A percentile compares a stretch with the other conserved stretches of the same genome.
Evolutionary conservation across 495 filamentous ascomycete genomes (phyloP).

Genomic region (Sordaria brevicollis): DNA sequence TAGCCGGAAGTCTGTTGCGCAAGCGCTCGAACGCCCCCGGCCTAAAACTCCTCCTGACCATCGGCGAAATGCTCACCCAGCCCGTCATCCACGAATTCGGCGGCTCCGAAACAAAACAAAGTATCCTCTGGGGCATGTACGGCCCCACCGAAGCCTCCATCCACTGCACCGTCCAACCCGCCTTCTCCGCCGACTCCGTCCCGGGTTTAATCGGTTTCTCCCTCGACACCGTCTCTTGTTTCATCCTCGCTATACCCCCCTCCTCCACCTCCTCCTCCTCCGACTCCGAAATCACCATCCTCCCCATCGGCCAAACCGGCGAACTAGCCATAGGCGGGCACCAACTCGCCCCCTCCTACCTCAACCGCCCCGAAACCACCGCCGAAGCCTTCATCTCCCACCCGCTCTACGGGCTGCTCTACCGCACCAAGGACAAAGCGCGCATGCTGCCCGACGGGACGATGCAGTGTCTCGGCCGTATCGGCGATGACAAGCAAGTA

Average conservation of each 20-base stretch:
- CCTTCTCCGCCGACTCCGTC: slow-evolving; percentile 26
- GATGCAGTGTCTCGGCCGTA: slow-evolving; percentile 74
- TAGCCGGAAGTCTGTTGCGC: slow-evolving; percentile 56
- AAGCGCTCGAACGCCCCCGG: slow-evolving; percentile 49
- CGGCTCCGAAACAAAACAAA: slow-evolving; percentile 21
- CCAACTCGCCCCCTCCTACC: slow-evolving; percentile 70
- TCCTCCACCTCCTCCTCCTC: too few species aligned
- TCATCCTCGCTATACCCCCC: slow-evolving; percentile 45
- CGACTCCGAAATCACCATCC: slow-evolving; percentile 32
- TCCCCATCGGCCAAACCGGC: slow-evolving; percentile 58
- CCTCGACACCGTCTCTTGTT: slow-evolving; percentile 66
- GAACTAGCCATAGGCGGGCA: slow-evolving; percentile 76
- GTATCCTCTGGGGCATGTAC: slow-evolving; percentile 75
- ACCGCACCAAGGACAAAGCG: slow-evolving; percentile 80
- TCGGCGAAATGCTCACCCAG: slow-evolving; percentile 77
- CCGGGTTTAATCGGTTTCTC: slow-evolving; percentile 62
- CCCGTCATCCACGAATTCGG: slow-evolving; percentile 67
- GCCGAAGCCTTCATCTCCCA: slow-evolving; percentile 53
- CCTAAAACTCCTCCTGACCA: slow-evolving; percentile 60
- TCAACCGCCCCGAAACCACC: slow-evolving; percentile 74
- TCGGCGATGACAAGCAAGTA: slow-evolving; percentile 66
- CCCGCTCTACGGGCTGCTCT: slow-evolving; percentile 45
- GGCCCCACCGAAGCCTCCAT: slow-evolving; percentile 80
- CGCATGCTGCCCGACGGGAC: slow-evolving; percentile 55
- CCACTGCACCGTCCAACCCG: slow-evolving; percentile 44